phyloP scores from a whole-genome alignment of 345 rosid genomes.

The Gossypium thurberi region DNA sequence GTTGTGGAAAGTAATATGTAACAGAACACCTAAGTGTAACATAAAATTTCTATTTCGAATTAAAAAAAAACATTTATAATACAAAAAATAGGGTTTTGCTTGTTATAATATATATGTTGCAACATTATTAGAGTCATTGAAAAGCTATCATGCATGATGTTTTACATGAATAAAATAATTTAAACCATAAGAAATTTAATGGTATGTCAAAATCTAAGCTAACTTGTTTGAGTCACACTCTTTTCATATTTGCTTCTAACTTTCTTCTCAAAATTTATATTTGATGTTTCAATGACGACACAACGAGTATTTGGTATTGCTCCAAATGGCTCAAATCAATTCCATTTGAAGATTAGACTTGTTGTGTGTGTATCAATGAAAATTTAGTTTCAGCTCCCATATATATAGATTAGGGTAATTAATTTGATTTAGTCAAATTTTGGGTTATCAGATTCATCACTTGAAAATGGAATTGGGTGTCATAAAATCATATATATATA shows the following conservation, averaged over 20 bases:
- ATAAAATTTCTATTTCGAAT: too few species aligned
- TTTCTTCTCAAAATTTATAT: too few species aligned
- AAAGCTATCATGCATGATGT: background rate
- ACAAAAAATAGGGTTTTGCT: background rate
- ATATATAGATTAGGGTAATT: background rate
- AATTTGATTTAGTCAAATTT: slow-evolving; percentile 20
- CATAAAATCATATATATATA: background rate
- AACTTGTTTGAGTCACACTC: background rate
- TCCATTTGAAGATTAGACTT: slow-evolving; percentile 3
- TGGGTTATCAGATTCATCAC: slow-evolving; percentile 17
- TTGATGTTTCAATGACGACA: background rate
- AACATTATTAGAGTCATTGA: too few species aligned
- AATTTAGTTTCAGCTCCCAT: background rate
- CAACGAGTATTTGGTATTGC: background rate
- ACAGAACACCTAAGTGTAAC: too few species aligned
- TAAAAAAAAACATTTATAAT: too few species aligned
- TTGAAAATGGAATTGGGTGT: slow-evolving; percentile 20
- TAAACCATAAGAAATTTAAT: background rate
- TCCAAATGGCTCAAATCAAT: background rate
- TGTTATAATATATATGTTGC: background rate
- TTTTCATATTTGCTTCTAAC: too few species aligned
- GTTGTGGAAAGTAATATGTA: too few species aligned
- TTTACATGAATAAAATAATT: background rate
- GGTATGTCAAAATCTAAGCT: background rate
- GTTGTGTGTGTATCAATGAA: background rate